Conservation (phyloP, 1,139 yeast species). For the Pneumocystis canis region DNA sequence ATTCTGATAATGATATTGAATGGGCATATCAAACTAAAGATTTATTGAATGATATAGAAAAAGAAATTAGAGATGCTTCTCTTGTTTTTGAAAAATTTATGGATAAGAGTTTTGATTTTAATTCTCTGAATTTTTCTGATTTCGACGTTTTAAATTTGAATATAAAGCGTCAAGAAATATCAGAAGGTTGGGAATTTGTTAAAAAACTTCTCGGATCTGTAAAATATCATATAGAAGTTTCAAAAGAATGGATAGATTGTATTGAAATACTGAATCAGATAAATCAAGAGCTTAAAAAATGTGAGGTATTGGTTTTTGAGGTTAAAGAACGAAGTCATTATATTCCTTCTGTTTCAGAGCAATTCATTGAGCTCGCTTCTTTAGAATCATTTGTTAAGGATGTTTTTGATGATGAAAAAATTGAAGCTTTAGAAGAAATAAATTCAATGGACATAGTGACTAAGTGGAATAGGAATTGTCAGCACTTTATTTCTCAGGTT, state of each 20-base stretch:
- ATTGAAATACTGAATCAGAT: neutral
- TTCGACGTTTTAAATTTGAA: neutral
- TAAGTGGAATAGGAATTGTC: conserved; percentile 3
- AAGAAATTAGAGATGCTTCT: neutral
- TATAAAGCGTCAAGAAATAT: neutral
- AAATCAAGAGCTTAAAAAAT: neutral
- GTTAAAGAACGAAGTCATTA: neutral
- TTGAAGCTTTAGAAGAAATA: neutral
- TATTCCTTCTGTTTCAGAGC: neutral
- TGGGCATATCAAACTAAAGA: neutral
- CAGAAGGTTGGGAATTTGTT: neutral
- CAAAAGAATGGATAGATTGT: conserved; percentile 1
- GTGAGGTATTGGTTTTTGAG: neutral
- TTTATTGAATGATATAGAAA: neutral
- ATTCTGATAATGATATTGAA: neutral
- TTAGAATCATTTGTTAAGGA: neutral
- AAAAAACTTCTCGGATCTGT: neutral
- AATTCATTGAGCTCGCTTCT: neutral
- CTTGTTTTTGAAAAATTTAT: neutral
- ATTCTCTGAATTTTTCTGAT: neutral
- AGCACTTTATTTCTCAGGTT: conserved; percentile 2
- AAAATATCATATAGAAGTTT: neutral
- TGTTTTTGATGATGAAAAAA: neutral
- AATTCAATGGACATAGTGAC: neutral
- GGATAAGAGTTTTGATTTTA: neutral